Evolutionary conservation across 2,329 filamentous ascomycete species (phyloP), one percentile per base, ranked within the genome.

Genomic region (Talaromyces islandicus): DNA sequence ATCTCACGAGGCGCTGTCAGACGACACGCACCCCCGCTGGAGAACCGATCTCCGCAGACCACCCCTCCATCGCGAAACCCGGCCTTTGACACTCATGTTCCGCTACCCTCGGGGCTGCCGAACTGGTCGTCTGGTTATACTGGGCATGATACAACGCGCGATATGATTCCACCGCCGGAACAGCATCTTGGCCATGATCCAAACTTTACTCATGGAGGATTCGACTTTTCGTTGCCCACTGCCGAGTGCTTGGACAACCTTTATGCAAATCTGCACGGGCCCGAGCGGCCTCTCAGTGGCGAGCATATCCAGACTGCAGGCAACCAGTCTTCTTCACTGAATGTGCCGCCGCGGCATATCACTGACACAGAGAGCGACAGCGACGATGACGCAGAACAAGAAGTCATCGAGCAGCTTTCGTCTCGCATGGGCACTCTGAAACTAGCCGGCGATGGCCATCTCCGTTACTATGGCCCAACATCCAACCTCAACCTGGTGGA

Each of bases 381-480:
- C 48, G 73, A 67, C 2, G 73, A 75, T 10, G 73, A 75, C 54
- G 73, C 71, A 4, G 70, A 74, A 55, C 72, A 70, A 25, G 75
- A 78, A 55, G 70, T 79, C 2, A 76, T 78, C 21, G 73, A 77
- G 55, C 74, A 78, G 57, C 65, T 79, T 9, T 77, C 77, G 2
- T 70, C 76, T 63, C 75, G 76, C 7, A 73, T 80, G 19, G 78
- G 78, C 5, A 76, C 75, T 5, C 61, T 80, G 54, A 77, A 78
- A 56, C 70, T 80, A 25, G 71, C 73, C 0, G 71, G 73, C 2
- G 77, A 77, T 62, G 77, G 77, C 0, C 74, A 78, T 60, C 65
- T 78, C 17, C 72, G 77, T 12, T 80, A 76, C 59, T 79, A 77
- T 52, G 78, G 78, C 11, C 71, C 77, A 2, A 77, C 77, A 0